Evolutionary conservation across 192 early-diverging fungal genomes (phyloP).

Genomic region (Coemansia erecta): DNA sequence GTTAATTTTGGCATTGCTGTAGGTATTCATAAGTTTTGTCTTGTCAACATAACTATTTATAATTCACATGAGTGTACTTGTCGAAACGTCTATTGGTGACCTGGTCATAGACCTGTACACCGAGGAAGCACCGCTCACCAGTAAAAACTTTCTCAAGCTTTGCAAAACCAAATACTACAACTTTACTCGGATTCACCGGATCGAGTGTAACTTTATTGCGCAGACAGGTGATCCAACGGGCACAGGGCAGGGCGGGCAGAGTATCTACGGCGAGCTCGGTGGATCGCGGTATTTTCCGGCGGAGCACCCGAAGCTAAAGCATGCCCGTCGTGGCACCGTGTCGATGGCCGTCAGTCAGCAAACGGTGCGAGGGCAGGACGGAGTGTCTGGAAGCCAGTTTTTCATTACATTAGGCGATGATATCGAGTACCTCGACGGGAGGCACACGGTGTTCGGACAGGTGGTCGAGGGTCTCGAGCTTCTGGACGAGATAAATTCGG

Average conservation of each 20-base stretch:
- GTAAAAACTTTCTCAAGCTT: slow-evolving; percentile 87
- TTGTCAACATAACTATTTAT: neutral
- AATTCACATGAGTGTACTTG: slow-evolving; percentile 65
- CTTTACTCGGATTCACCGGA: slow-evolving; percentile 72
- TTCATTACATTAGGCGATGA: slow-evolving; percentile 66
- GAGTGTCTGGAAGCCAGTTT: slow-evolving; percentile 60
- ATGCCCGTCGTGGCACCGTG: slow-evolving; percentile 77
- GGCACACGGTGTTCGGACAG: slow-evolving; percentile 91
- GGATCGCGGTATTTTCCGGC: slow-evolving; percentile 62
- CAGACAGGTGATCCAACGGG: slow-evolving; percentile 96
- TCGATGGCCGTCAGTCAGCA: slow-evolving; percentile 82
- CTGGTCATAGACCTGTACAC: slow-evolving; percentile 33
- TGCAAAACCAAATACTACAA: slow-evolving; percentile 89
- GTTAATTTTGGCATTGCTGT: no score
- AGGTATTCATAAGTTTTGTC: no score
- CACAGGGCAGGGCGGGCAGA: slow-evolving; percentile 84
- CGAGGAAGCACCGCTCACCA: slow-evolving; percentile 69
- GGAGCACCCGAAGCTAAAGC: slow-evolving; percentile 67
- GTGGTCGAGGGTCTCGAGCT: slow-evolving; percentile 88
- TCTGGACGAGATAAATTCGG: slow-evolving; percentile 72
- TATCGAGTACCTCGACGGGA: slow-evolving; percentile 70
- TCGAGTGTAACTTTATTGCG: slow-evolving; percentile 85
- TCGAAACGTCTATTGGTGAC: slow-evolving; percentile 78
- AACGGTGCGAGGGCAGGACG: slow-evolving; percentile 74
- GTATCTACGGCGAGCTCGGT: slow-evolving; percentile 58